A percentile compares a stretch with the other conserved stretches of the same genome.
These are phyloP conservation scores for Claviceps paspali DNA, from an alignment of 2,329 filamentous ascomycete genomes.

Conservation along the genomic window DNA sequence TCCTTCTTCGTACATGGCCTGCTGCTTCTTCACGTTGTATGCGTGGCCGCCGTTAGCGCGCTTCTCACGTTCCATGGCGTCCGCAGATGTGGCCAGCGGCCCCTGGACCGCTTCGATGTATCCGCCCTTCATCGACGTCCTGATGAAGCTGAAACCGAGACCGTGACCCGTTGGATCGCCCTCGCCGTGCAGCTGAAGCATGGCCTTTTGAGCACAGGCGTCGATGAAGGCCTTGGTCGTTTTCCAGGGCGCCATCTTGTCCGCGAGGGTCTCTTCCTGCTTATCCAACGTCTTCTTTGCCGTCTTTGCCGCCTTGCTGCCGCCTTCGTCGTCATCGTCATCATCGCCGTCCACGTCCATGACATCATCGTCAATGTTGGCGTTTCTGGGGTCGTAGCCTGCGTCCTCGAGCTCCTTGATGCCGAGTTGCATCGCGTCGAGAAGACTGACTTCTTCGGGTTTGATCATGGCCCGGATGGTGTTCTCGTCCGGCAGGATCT, in stretches of 20 bases:
- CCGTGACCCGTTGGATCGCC: constrained; percentile 90
- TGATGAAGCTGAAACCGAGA: constrained; percentile 91
- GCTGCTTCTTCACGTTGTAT: constrained; percentile 93
- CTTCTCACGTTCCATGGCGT: constrained; percentile 75
- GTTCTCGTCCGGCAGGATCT: constrained; percentile 65
- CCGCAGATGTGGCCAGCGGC: constrained; percentile 52
- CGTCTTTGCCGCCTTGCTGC: constrained; percentile 22
- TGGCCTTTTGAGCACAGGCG: constrained; percentile 85
- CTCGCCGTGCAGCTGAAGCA: constrained; percentile 87
- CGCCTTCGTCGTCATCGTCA: constrained; percentile 30
- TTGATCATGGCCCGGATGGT: constrained; percentile 78
- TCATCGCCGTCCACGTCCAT: constrained; percentile 48
- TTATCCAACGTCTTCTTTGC: constrained; percentile 31
- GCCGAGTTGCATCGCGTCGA: constrained; percentile 94
- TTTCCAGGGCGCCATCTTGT: constrained; percentile 90
- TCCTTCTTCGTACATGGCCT: constrained; percentile 79
- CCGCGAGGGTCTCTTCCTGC: constrained; percentile 58
- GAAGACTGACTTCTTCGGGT: constrained; percentile 84
- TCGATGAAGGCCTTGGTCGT: constrained; percentile 94
- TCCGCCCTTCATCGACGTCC: constrained; percentile 96
- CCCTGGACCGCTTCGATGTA: constrained; percentile 69
- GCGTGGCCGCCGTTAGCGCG: constrained; percentile 86
- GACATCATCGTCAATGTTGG: constrained; percentile 47
- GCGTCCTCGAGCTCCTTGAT: constrained; percentile 82
- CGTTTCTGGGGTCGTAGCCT: constrained; percentile 58